Percentiles rank a stretch among this genome's conserved stretches.
phyloP scores from a whole-genome alignment of 441 rosid genomes.

The Corymbia calophylla region DNA sequence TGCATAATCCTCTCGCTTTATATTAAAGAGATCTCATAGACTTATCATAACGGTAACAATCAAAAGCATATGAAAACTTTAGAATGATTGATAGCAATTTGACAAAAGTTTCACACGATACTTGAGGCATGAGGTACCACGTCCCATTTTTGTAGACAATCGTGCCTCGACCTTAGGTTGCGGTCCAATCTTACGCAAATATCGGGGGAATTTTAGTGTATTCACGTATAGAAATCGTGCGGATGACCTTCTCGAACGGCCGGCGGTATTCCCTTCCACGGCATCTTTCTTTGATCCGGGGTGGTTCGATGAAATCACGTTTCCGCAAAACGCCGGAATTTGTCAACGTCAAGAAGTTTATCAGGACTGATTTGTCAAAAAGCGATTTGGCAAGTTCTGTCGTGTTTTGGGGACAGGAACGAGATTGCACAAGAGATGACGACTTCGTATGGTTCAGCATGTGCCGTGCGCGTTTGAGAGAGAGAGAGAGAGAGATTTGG shows the following conservation, averaged over 20 bases:
- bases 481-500: not conserved
- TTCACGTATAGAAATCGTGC: too few relatives aligned
- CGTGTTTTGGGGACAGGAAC: not conserved
- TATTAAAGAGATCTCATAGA: not conserved
- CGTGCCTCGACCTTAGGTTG: too few relatives aligned
- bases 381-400: not conserved
- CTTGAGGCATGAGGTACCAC: too few relatives aligned
- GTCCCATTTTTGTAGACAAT: too few relatives aligned
- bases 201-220: too few relatives aligned
- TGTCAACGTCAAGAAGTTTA: not conserved
- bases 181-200: too few relatives aligned
- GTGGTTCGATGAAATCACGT: not conserved
- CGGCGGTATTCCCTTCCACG: too few relatives aligned
- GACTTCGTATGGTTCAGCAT: too few relatives aligned
- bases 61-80: fast-evolving
- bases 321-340: not conserved
- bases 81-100: fast-evolving
- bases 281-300: too few relatives aligned
- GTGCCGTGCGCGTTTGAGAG: not conserved
- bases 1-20: not conserved
- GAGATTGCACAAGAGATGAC: not conserved
- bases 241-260: too few relatives aligned
- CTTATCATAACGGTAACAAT: not conserved
- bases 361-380: not conserved
- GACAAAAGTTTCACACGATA: not conserved